A percentile compares a stretch with the other conserved stretches of the same genome.
phyloP scores from a whole-genome alignment of 2,329 filamentous ascomycete genomes.

The Aspergillus glaucus region DNA sequence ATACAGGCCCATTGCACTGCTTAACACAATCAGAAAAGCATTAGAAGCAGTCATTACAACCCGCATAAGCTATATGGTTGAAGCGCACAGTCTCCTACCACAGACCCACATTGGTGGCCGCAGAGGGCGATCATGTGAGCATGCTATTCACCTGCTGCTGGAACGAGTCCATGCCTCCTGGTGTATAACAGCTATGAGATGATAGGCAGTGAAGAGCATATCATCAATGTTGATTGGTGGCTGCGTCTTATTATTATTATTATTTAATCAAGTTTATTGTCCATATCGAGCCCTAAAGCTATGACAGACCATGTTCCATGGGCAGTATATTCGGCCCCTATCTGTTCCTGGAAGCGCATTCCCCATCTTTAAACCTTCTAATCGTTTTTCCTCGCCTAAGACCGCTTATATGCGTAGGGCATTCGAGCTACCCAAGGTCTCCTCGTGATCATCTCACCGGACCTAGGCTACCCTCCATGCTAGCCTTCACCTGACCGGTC shows the following conservation, averaged over 20 bases:
- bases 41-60: slow-evolving; percentile 12
- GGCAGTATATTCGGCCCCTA: not conserved
- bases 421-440: not conserved
- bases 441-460: not conserved
- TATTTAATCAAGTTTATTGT: not conserved
- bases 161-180: slow-evolving; percentile 1
- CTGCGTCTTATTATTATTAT: too few relatives aligned
- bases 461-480: not conserved
- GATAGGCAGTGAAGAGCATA: too few relatives aligned
- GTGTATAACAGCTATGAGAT: too few relatives aligned
- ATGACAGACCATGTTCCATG: not conserved
- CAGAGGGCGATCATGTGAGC: not conserved
- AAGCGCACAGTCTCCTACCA: slow-evolving; percentile 3
- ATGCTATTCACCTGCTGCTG: slow-evolving; percentile 1
- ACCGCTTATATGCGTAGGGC: not conserved
- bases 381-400: not conserved
- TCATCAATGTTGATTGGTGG: too few relatives aligned
- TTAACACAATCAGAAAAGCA: slow-evolving; percentile 12
- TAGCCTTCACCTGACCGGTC: not conserved
- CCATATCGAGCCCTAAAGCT: not conserved
- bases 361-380: not conserved
- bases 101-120: not conserved
- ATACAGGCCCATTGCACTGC: slow-evolving; percentile 13
- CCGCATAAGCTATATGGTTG: slow-evolving; percentile 10
- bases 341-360: not conserved